Percentiles rank a stretch among this genome's conserved stretches.
phyloP scores from a whole-genome alignment of 225 moss, liverwort and hornwort genomes.

The Asterella californica region DNA sequence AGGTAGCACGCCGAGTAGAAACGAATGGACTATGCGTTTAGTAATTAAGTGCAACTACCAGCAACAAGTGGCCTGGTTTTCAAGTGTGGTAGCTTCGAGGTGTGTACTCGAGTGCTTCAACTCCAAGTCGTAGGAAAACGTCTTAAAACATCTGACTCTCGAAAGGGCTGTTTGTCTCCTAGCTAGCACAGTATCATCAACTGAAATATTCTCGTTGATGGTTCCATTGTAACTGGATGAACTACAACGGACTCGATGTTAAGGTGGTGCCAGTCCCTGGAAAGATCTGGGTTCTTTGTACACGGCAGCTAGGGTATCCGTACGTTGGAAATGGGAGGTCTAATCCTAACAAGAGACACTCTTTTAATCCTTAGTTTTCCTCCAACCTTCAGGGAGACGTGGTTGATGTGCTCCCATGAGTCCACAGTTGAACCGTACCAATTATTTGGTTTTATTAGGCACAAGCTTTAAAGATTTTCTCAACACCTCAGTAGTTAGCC shows the following conservation, averaged over 20 bases:
- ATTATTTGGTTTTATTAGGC: not conserved
- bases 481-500: too few species aligned
- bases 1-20: not conserved
- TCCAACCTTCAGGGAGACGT: not conserved
- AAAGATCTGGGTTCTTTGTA: not conserved
- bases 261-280: not conserved
- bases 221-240: not conserved
- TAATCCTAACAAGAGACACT: not conserved
- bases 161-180: not conserved
- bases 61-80: not conserved
- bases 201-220: not conserved
- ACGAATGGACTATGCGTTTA: not conserved
- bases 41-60: not conserved
- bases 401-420: not conserved
- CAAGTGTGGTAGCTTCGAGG: not conserved
- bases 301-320: not conserved
- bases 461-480: not conserved
- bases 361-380: not conserved
- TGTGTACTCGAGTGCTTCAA: not conserved
- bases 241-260: not conserved
- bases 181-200: not conserved
- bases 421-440: not conserved
- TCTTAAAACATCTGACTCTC: not conserved
- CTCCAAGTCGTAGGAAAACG: not conserved
- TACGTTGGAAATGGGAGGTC: too few species aligned